Conservation (phyloP, 1,139 yeast genomes). For the Yamadazyma friedrichii region DNA sequence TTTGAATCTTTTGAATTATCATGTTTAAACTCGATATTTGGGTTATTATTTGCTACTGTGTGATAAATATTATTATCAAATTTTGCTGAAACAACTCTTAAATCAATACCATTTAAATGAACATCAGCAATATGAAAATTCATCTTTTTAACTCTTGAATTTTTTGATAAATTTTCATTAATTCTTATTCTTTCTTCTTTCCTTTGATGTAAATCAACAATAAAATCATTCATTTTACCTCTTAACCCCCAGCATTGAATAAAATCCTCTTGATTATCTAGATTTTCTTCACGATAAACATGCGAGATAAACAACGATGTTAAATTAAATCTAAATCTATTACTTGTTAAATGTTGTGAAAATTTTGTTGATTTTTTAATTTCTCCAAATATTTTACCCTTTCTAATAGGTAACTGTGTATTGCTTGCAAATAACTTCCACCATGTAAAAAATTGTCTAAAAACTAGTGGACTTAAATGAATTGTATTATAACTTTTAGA, state of each 20-base stretch:
- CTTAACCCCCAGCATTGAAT: constrained; percentile 41
- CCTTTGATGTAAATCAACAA: constrained; percentile 47
- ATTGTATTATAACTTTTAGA: constrained; percentile 41
- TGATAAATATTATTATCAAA: constrained; percentile 31
- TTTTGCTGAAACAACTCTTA: constrained; percentile 33
- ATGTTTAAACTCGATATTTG: not conserved
- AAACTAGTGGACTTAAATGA: constrained; percentile 40
- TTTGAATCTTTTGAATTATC: constrained; percentile 17
- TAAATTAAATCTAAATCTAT: constrained; percentile 40
- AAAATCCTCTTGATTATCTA: constrained; percentile 22
- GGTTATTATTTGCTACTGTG: constrained; percentile 3
- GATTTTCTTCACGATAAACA: constrained; percentile 31
- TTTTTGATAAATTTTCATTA: constrained; percentile 31
- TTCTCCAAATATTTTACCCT: constrained; percentile 42
- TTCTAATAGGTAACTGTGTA: constrained; percentile 41
- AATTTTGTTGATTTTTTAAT: constrained; percentile 34
- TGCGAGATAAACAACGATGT: constrained; percentile 42
- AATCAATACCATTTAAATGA: constrained; percentile 38
- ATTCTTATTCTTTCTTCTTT: constrained; percentile 36
- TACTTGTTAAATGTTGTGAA: constrained; percentile 42
- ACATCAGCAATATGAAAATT: constrained; percentile 45
- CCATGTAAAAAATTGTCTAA: constrained; percentile 43
- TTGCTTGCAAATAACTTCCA: constrained; percentile 46
- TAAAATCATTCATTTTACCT: constrained; percentile 40
- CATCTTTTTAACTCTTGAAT: constrained; percentile 40